Conservation (phyloP, 352 stramenopile genomes). For the Elongisporangium undulatum region DNA sequence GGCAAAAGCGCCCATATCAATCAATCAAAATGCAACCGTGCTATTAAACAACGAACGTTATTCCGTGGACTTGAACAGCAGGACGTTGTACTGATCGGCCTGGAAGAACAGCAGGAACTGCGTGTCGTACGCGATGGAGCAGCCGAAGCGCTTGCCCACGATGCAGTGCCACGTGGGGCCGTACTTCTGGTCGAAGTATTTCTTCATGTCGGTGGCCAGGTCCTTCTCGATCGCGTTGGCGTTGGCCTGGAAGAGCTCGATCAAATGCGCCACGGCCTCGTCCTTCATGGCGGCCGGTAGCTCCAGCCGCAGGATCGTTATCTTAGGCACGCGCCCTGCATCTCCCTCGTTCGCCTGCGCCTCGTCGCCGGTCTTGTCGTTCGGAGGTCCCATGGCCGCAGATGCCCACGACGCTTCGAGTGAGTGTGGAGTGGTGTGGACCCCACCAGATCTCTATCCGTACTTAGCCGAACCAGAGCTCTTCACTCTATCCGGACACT, state of each 20-base stretch:
- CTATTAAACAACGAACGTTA: constrained; percentile 21
- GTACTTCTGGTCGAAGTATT: constrained; percentile 98
- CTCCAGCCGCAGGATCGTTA: constrained; percentile 61
- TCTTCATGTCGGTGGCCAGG: constrained; percentile 98
- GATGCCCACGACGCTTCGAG: neutral
- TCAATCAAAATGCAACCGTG: constrained; percentile 9
- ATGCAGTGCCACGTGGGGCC: constrained; percentile 95
- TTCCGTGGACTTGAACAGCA: constrained; percentile 83
- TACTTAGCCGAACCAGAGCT: neutral
- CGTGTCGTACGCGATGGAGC: constrained; percentile 89
- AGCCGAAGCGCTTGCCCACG: constrained; percentile 86
- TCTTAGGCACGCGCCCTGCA: constrained; percentile 40
- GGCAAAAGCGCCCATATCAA: neutral
- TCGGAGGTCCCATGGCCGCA: constrained; percentile 34
- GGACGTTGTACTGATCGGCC: constrained; percentile 75
- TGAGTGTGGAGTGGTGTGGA: neutral
- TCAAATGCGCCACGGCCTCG: constrained; percentile 50
- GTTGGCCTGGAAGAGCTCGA: constrained; percentile 32
- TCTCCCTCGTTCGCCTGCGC: constrained; percentile 10
- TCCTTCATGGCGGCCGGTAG: constrained; percentile 67
- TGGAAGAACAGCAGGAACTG: constrained; percentile 88
- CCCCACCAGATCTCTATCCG: neutral
- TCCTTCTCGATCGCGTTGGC: constrained; percentile 85
- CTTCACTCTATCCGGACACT: neutral
- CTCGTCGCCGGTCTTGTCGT: constrained; percentile 28